Evolutionary conservation across 2,329 filamentous ascomycete genomes (phyloP), one percentile per base, ranked within the genome.

Genomic region (Neocatenulostroma microsporum): DNA sequence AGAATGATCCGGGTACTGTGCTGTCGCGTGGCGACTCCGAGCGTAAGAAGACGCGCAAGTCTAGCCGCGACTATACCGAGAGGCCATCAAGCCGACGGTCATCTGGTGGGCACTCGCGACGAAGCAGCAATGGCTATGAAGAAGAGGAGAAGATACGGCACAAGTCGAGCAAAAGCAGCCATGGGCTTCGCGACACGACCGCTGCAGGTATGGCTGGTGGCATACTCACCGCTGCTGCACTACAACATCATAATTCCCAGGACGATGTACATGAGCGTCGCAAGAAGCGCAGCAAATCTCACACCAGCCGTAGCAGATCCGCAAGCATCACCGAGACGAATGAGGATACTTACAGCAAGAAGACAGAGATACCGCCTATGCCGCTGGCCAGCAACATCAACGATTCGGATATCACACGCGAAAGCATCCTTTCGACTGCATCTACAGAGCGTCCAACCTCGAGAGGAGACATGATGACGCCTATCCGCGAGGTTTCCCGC

Each of bases 381-480:
- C 89, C 89, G 3, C 72, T 94, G 44, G 81, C 83, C 61, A 94
- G 88, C 61, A 84, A 86, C 38, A 76, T 94, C 39, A 82, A 84
- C 47, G 77, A 83, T 27, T 94, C 89, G 0, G 88, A 95, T 34
- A 62, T 95, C 37, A 96, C 89, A 0, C 74, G 89, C 49, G 82
- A 82, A 12, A 95, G 89, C 0, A 84, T 96, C 36, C 64, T 91
- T 13, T 91, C 88, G 4, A 83, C 84, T 20, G n/a, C n/a, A n/a
- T 79, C 83, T 19, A 84, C 84, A 0, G 84, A 85, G 46, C 69
- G 78, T 34, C 81, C 84, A 12, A 71, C 74, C 30, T 84, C 82
- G 13, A 77, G 80, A 15, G 80, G 71, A 74, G 62, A 62, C 33
- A 51, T 69, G 62, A 51, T 72, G 1, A 78, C 79, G 10, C 64